Evolutionary conservation across 106 monocot genomes (phyloP).

Genomic region (Dioscorea alata): DNA sequence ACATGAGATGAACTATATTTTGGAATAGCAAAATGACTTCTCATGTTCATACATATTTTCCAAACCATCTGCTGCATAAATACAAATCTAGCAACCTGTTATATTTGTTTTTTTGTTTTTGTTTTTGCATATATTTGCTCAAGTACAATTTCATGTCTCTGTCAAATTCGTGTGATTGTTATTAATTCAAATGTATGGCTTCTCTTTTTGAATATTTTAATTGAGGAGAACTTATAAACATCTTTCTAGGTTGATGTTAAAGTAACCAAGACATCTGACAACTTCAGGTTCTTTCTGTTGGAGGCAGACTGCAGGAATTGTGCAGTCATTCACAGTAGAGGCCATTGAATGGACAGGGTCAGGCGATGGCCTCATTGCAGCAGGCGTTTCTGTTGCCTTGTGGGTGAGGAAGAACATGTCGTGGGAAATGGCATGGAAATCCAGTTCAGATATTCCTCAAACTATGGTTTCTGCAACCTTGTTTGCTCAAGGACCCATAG

Average conservation of each 20-base stretch:
- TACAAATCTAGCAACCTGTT: no score
- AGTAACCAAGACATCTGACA: slow-evolving; percentile 1
- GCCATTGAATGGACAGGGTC: slow-evolving; percentile 81
- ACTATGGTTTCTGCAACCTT: slow-evolving; percentile 67
- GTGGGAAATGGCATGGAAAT: slow-evolving; percentile 70
- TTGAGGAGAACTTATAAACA: no score
- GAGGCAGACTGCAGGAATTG: slow-evolving; percentile 46
- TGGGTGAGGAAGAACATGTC: slow-evolving; percentile 50
- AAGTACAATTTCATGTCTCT: not conserved
- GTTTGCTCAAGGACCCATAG: slow-evolving; percentile 61
- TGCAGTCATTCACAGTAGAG: slow-evolving; percentile 51
- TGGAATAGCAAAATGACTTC: no score
- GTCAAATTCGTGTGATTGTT: not conserved
- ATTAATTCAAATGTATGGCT: not conserved
- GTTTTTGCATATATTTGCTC: not conserved
- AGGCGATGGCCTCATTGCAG: slow-evolving; percentile 70
- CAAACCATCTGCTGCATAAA: no score
- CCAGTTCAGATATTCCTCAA: slow-evolving; percentile 47
- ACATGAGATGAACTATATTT: no score
- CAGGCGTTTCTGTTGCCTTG: slow-evolving; percentile 52
- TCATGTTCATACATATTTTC: no score
- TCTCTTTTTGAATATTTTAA: not conserved
- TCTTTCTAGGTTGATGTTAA: not conserved
- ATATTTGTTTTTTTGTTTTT: not conserved
- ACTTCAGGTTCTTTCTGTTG: slow-evolving; percentile 66